phyloP scores from a whole-genome alignment of 441 rosid species.

The Brassica balearica region DNA sequence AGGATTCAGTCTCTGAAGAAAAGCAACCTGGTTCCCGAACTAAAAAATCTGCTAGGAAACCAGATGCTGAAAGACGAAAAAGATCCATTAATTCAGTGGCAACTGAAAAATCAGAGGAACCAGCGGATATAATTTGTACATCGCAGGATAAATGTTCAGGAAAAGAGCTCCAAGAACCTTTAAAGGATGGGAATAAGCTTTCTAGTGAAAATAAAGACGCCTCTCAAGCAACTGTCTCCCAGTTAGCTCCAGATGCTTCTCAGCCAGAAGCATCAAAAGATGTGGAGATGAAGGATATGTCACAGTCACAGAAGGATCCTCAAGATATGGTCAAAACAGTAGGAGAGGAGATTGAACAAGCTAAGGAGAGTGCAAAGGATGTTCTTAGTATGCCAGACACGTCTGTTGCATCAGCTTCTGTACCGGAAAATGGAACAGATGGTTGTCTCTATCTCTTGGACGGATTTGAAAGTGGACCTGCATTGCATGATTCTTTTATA shows the following conservation, averaged over 20 bases:
- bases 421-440: constrained; percentile 56
- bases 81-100: constrained; percentile 45
- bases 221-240: constrained; percentile 44
- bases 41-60: constrained; percentile 42
- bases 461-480: constrained; percentile 11
- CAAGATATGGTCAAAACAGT: constrained; percentile 35
- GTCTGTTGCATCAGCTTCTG: constrained; percentile 35
- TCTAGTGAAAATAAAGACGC: constrained; percentile 51
- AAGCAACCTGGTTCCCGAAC: constrained; percentile 46
- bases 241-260: constrained; percentile 48
- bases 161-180: constrained; percentile 45
- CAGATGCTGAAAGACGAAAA: constrained; percentile 41
- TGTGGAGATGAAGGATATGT: constrained; percentile 53
- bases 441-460: constrained; percentile 51
- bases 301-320: constrained; percentile 51
- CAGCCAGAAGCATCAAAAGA: constrained; percentile 52
- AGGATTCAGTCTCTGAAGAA: constrained; percentile 53
- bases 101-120: constrained; percentile 49
- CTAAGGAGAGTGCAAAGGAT: constrained; percentile 33
- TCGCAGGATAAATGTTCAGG: constrained; percentile 45
- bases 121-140: constrained; percentile 40
- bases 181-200: constrained; percentile 47
- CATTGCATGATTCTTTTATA: constrained; percentile 8
- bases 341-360: constrained; percentile 27
- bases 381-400: constrained; percentile 26